Evolutionary conservation across 1,284 basidiomycete species (phyloP).

Genomic region (Vanrija humicola): DNA sequence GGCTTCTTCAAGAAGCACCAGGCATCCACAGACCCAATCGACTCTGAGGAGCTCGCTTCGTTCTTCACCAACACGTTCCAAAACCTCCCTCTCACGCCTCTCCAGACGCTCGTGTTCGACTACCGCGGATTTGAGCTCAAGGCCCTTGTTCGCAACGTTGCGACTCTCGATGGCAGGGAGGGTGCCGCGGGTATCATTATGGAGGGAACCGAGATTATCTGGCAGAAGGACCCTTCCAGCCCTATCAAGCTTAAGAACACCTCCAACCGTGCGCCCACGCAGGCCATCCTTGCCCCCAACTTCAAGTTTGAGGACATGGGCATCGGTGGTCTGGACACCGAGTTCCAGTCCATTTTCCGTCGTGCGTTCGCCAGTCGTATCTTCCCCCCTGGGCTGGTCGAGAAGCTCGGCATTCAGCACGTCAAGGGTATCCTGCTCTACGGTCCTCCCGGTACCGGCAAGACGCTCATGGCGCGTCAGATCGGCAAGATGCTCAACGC

Average conservation of each 20-base stretch:
- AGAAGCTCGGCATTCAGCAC: conserved; percentile 97
- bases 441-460: conserved; percentile 97
- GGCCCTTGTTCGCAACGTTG: conserved; percentile 64
- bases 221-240: conserved; percentile 77
- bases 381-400: conserved; percentile 92
- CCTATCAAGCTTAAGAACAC: conserved; percentile 88
- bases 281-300: conserved; percentile 94
- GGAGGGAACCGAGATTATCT: conserved; percentile 83
- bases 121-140: conserved; percentile 84
- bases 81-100: conserved; percentile 54
- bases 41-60: conserved; percentile 76
- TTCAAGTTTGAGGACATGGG: conserved; percentile 99
- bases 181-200: conserved; percentile 73
- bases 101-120: conserved; percentile 80
- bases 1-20: conserved; percentile 64
- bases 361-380: conserved; percentile 97
- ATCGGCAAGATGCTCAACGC: conserved; percentile 99
- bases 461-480: conserved; percentile 96
- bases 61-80: conserved; percentile 75
- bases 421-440: conserved; percentile 96
- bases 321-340: conserved; percentile 92
- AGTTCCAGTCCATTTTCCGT: conserved; percentile 96
- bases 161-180: conserved; percentile 53
- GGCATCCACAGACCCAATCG: conserved; percentile 69
- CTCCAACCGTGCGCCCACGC: conserved; percentile 82